Base-by-base conservation (phyloP, 768 basidiomycete genomes). In the Termitomyces titanicus region DNA sequence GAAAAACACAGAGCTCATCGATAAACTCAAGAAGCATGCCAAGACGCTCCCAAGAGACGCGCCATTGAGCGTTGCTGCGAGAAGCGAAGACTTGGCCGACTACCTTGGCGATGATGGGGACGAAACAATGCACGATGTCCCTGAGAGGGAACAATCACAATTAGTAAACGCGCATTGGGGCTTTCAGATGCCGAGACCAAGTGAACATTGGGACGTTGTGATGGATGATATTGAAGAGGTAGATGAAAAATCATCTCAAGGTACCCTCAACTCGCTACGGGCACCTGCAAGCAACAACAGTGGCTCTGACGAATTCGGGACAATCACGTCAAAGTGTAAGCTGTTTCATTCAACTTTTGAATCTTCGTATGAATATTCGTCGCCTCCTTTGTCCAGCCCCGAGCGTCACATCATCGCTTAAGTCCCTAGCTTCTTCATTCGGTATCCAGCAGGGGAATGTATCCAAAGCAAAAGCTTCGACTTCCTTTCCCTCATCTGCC, bases 171-270 rank as follows among this genome's bases (percentile, higher is more conserved):
- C 57, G n/a, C 52, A 47, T 12, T 61, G 64, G 61, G 49, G 54
- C 12, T 61, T 55, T 51, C 61, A 68, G 37, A 64, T 74, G 55
- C 72, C 83, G 10, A 78, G 88, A 40, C 86, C 87, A 0, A 89
- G 88, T 63, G 87, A 89, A 62, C 85, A 88, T 62, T 92, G 92
- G 89, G 88, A 90, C 64, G 73, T 92, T 56, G 82, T 92, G n/a
- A 91, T 92, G 85, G 90, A 92, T 51, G 81, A 82, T 55, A 92
- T 88, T 35, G 74, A 81, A 48, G 89, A 92, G 55, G 47, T 75
- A 17, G 85, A 88, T 34, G 87, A 89, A 58, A 70, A 63, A 58
- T 78, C 75, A 33, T 77, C 74, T 6, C 77, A 74, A 64, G 76
- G 78, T 40, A 83, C 78, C 0, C 64, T 84, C 10, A 74, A 76